Base-by-base conservation (phyloP, 768 basidiomycete genomes). In the Termitomyces titanicus region DNA sequence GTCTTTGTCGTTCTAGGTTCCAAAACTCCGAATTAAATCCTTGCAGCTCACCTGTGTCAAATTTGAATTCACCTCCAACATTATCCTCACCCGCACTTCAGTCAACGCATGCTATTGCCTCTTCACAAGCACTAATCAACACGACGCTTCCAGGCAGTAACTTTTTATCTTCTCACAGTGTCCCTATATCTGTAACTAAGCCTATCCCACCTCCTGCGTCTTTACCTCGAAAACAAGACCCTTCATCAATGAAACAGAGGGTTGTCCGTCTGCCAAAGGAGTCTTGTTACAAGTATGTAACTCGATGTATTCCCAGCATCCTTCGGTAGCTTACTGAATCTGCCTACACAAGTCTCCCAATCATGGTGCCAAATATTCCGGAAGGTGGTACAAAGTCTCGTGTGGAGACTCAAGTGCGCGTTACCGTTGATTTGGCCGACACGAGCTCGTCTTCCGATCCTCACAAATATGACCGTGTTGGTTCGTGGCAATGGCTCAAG, bases 391-490 rank as follows among this genome's bases (percentile, higher is more conserved):
- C 93, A 13, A 95, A 96, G 71, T 93, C 90, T 45, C 83, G 94
- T 33, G 94, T 96, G n/a, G 94, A 96, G 69, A 96, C 94, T 3
- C 94, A 96, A 75, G 86, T 96, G 47, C 85, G 93, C 65, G 82
- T 95, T 38, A 83, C 86, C 3, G 76, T 96, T 37, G 89, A 93
- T 65, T 76, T 92, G 47, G 88, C 88, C 5, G 83, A 88, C 62
- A 76, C 84, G 22, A 85, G 79, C 62, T 81, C 85, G 5, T 78
- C 81, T 1, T 76, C 77, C 8, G 82, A 89, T 59, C 80, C 81
- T 6, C 68, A 70, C 64, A 84, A 81, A 60, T 92, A 92, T 61
- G 86, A 90, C 62, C 82, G 84, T 37, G 82, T 96, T 15, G 93
- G 91, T n/a, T 88, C 85, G 5, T 96, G 92, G 91, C 90, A 88